Evolutionary conservation across 352 stramenopile species (phyloP).

Genomic region (Nothophytophthora sp.): DNA sequence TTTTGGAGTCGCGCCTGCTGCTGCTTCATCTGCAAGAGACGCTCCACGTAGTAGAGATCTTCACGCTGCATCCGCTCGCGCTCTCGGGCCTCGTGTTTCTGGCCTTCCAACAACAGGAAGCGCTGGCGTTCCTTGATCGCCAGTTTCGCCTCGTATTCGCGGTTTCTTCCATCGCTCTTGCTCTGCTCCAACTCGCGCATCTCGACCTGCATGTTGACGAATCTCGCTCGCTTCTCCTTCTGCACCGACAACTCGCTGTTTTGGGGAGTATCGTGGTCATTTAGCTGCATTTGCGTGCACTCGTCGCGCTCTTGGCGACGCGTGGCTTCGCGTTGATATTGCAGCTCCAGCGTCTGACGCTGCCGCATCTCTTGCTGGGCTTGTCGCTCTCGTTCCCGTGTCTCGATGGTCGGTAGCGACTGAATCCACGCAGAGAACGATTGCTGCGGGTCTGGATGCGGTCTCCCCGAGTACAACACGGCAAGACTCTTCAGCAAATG

Average conservation of each 20-base stretch:
- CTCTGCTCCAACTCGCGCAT: slow-evolving; percentile 23
- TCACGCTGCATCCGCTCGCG: slow-evolving; percentile 46
- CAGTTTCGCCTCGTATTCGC: slow-evolving; percentile 21
- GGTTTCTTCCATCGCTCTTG: background rate
- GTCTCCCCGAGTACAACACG: slow-evolving; percentile 38
- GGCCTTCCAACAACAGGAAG: slow-evolving; percentile 23
- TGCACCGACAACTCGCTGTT: slow-evolving; percentile 29
- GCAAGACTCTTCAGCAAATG: slow-evolving; percentile 34
- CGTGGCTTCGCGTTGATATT: slow-evolving; percentile 44
- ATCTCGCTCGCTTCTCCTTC: slow-evolving; percentile 30
- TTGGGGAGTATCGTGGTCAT: slow-evolving; percentile 41
- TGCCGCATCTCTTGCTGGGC: slow-evolving; percentile 39
- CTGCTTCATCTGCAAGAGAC: slow-evolving; percentile 41
- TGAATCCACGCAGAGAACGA: slow-evolving; percentile 51
- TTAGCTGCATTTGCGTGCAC: slow-evolving; percentile 31
- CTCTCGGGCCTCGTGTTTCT: slow-evolving; percentile 33
- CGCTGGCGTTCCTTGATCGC: slow-evolving; percentile 28
- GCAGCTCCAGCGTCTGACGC: slow-evolving; percentile 40
- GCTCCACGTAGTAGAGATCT: slow-evolving; percentile 57
- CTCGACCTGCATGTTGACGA: slow-evolving; percentile 26
- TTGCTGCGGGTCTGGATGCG: slow-evolving; percentile 43
- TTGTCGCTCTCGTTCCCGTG: slow-evolving; percentile 32
- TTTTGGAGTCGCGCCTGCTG: slow-evolving; percentile 21
- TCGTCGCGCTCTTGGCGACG: slow-evolving; percentile 43
- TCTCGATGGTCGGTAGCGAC: slow-evolving; percentile 60